Base-by-base conservation (phyloP, 495 filamentous ascomycete genomes). In the Penicillium lagena region DNA sequence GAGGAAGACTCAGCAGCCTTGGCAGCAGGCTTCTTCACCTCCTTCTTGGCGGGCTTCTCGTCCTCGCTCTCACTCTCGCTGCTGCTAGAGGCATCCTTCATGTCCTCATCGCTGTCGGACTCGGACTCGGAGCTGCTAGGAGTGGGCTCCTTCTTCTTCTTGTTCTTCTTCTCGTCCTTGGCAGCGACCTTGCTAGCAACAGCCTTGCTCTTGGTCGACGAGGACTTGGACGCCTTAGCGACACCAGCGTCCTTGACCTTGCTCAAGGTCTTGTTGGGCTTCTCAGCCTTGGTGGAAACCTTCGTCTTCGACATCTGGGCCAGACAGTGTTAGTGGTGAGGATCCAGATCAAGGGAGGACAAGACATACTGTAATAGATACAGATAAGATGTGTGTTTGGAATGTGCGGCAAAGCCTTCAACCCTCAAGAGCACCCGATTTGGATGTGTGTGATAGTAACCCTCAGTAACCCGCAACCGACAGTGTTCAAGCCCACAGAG, bases 301-400 rank as follows among this genome's bases (percentile, higher is more conserved):
- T 77, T 78, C 41, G 72, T 68, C 63, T 77, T 77, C 37, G 71
- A 75, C 75, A 78, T 78, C 54, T 67, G 59, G 58, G 54, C 60
- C 67, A 47, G 37, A 48, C 2, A 22, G 4, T 22, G 22, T 22
- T 22, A 22, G 22, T 22, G 22, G 2, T 22, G 22, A 22, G 22
- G 22, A 22, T 22, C 22, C 22, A 22, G 22, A 22, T 22, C 22
- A 22, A 4, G 22, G 22, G 35, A 36, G n/a, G 29, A 45, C 22
- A 36, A 1, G 50, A 46, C 47, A 49, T 59, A 55, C 52, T 52
- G n/a, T 29, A 17, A 13, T 42, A 45, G 46, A 35, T 45, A 38
- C 34, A 49, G 38, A 46, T 48, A 32, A 50, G 56, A 51, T 37
- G 52, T 51, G 42, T 47, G 31, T 49, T 49, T 46, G 45, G 29